These are phyloP conservation scores for Ogataea wickerhamii DNA, from an alignment of 805 yeast genomes.

Conservation along the genomic window DNA sequence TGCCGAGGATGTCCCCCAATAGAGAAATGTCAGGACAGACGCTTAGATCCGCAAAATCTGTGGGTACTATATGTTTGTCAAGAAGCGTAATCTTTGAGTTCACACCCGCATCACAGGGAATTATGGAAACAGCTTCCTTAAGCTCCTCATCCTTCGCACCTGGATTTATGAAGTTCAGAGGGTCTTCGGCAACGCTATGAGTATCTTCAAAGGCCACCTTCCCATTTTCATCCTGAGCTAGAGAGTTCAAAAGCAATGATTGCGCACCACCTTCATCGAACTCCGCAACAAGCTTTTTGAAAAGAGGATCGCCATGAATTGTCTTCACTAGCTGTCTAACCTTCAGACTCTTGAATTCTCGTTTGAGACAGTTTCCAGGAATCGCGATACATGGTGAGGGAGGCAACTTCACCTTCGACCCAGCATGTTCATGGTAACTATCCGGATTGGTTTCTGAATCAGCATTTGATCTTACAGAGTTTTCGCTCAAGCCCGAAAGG, in stretches of 20 bases:
- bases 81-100: background rate
- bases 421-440: constrained; percentile 33
- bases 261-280: constrained; percentile 85
- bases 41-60: background rate
- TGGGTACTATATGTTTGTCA: background rate
- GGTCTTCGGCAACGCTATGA: constrained; percentile 8
- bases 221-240: constrained; percentile 49
- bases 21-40: background rate
- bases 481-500: constrained; percentile 63
- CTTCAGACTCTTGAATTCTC: constrained; percentile 43
- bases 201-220: constrained; percentile 65
- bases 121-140: background rate
- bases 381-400: background rate
- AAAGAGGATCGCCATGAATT: constrained; percentile 64
- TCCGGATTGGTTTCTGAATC: constrained; percentile 18
- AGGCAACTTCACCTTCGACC: constrained; percentile 13
- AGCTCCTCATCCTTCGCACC: background rate
- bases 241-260: constrained; percentile 59
- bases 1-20: background rate
- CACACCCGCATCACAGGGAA: background rate
- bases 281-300: constrained; percentile 70
- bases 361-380: constrained; percentile 1
- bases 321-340: constrained; percentile 61
- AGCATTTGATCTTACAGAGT: constrained; percentile 28
- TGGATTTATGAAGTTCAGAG: constrained; percentile 1